These are phyloP conservation scores for Lecanicillium sp. DNA, from an alignment of 2,329 filamentous ascomycete species.

Conservation along the genomic window DNA sequence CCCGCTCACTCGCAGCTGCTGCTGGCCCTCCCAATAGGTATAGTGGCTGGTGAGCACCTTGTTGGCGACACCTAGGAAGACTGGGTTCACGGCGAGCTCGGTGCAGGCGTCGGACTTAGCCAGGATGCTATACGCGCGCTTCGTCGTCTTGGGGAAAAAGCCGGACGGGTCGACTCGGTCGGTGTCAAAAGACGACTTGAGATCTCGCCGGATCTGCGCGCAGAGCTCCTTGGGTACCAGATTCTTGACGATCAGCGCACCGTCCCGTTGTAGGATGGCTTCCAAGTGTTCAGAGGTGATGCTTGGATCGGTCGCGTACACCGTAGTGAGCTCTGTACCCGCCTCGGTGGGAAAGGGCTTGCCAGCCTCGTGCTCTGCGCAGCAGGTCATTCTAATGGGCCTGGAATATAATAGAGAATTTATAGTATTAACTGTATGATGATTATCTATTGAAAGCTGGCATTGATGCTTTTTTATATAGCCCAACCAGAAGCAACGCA, in stretches of 20 bases:
- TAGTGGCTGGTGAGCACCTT: constrained; percentile 29
- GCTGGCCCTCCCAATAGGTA: constrained; percentile 30
- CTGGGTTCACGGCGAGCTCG: constrained; percentile 30
- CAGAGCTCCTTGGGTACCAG: constrained; percentile 27
- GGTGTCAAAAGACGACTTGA: constrained; percentile 31
- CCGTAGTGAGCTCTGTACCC: constrained; percentile 17
- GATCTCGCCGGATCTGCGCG: constrained; percentile 30
- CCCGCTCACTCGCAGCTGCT: constrained; percentile 24
- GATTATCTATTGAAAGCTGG: neutral
- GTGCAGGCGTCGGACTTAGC: constrained; percentile 31
- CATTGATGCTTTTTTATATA: constrained; percentile 3
- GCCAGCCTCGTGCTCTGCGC: constrained; percentile 6
- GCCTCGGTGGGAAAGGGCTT: constrained; percentile 19
- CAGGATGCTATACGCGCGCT: constrained; percentile 33
- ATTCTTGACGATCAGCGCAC: constrained; percentile 32
- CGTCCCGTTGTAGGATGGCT: constrained; percentile 25
- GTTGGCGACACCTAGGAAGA: constrained; percentile 30
- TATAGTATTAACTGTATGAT: neutral
- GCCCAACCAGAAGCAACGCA: too few relatives aligned
- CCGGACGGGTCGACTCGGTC: constrained; percentile 31
- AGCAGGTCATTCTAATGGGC: too few relatives aligned
- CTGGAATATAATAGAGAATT: too few relatives aligned
- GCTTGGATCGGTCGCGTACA: constrained; percentile 19
- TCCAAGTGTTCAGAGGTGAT: constrained; percentile 18
- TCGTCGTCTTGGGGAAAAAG: constrained; percentile 34